These are phyloP conservation scores for Elsinoe australis DNA, from an alignment of 2,329 filamentous ascomycete genomes.

Conservation along the genomic window DNA sequence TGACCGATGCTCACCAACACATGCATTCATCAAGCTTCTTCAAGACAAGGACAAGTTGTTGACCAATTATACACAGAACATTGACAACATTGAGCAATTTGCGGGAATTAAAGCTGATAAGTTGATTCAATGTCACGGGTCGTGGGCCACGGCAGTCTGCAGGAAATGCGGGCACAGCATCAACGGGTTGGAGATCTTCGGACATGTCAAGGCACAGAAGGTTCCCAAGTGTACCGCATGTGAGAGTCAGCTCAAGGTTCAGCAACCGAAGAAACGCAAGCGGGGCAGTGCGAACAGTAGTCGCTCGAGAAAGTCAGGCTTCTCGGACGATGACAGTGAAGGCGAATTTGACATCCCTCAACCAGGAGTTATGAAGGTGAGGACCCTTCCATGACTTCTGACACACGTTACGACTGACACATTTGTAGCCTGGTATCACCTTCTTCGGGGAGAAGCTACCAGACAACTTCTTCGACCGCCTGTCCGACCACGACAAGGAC, in stretches of 20 bases:
- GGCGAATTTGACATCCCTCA: conserved; percentile 58
- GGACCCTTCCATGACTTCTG: neutral
- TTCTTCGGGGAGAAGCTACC: conserved; percentile 94
- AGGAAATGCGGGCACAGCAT: conserved; percentile 71
- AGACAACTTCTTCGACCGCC: conserved; percentile 68
- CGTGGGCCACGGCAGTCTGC: conserved; percentile 86
- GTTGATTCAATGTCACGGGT: conserved; percentile 92
- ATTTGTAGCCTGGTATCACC: conserved; percentile 74
- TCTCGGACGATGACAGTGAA: conserved; percentile 49
- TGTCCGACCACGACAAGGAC: conserved; percentile 73
- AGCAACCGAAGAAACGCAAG: conserved; percentile 31
- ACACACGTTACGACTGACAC: neutral
- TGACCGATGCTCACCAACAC: conserved; percentile 72
- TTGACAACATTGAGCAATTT: conserved; percentile 84
- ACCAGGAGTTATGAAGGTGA: conserved; percentile 70
- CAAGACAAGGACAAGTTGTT: conserved; percentile 83
- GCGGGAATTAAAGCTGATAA: conserved; percentile 76
- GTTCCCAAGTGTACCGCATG: conserved; percentile 76
- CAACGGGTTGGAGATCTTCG: conserved; percentile 68
- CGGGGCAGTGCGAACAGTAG: conserved; percentile 40
- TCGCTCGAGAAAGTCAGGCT: conserved; percentile 38
- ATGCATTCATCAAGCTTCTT: conserved; percentile 84
- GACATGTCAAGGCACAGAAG: conserved; percentile 64
- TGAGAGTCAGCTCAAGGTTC: conserved; percentile 36
- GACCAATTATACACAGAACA: conserved; percentile 98